Evolutionary conservation across 176 grass and related monocot genomes (phyloP), one percentile per base, ranked within the genome.

Genomic region (Avena atlantica): DNA sequence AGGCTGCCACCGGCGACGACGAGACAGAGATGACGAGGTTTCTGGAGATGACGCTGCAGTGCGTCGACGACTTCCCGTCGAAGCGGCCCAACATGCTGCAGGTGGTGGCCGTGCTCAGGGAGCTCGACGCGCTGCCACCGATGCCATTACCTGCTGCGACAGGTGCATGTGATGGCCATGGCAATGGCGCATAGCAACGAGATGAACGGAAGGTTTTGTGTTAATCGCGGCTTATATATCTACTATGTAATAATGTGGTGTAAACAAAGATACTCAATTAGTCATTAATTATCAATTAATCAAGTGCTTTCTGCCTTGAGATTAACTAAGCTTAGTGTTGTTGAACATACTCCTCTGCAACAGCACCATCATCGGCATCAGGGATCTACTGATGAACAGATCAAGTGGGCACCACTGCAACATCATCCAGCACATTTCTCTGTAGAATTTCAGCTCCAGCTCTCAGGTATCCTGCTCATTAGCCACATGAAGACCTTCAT

Each of bases 31-130:
- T 95, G 92, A 58, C 76, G 8, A 94, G 84, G 83, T 95, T 95
- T 83, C 79, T 98, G 51, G 93, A 98, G 65, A 90, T 98, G 17
- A 78, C 93, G 6, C 75, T 98, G 91, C 92, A 91, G 85, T 98
- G 96, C 70, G 92, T 98, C 0, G 92, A 98, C 0, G 93, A 98
- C 84, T 98, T 98, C 83, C 96, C 96, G 1, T 96, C 96, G 0
- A 98, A 94, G 93, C 69, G 96, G 29, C 96, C 93, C 24, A 98
- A 92, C 78, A 96, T 96, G 96, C 27, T 96, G 76, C 87, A 98
- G 23, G 92, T 96, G 17, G 92, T 96, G 57, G 86, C 92, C 83
- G 89, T 83, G 92, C 86, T 98, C 49, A 91, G 92, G 75, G 93
- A 96, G 89, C 76, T 96, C 81, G 81, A 90, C n/a, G 27, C 73